phyloP scores from a whole-genome alignment of 2,329 filamentous ascomycete genomes.

The Microdochium trichocladiopsis region DNA sequence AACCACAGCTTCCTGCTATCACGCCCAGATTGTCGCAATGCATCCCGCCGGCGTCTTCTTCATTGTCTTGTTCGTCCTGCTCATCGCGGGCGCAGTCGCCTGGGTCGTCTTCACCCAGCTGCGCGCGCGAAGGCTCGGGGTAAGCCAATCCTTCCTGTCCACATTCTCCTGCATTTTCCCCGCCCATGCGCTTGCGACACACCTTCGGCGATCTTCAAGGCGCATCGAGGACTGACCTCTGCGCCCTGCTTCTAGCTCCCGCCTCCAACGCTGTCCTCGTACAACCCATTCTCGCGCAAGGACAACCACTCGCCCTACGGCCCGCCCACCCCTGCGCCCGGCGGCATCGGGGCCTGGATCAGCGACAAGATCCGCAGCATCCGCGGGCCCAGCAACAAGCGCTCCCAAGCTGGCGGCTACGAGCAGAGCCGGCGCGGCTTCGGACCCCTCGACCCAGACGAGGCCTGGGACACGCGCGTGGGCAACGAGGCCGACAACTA shows the following conservation, averaged over 20 bases:
- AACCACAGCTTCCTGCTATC: no score
- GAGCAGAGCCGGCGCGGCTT: constrained; percentile 47
- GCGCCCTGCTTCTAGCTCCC: constrained; percentile 45
- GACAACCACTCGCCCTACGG: constrained; percentile 34
- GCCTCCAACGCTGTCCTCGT: constrained; percentile 58
- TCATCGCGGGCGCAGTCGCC: constrained; percentile 47
- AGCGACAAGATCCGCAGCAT: constrained; percentile 57
- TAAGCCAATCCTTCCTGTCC: constrained; percentile 26
- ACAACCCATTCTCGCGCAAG: constrained; percentile 61
- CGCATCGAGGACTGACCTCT: constrained; percentile 5
- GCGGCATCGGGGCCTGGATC: constrained; percentile 67
- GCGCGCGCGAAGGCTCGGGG: constrained; percentile 65
- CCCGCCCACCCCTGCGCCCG: constrained; percentile 45
- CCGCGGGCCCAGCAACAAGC: constrained; percentile 53
- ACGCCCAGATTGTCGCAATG: constrained; percentile 29
- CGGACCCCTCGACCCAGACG: constrained; percentile 70
- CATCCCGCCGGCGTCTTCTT: constrained; percentile 60
- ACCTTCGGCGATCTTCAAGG: neutral
- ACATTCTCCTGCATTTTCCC: neutral
- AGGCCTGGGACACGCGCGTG: constrained; percentile 78
- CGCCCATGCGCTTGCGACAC: neutral
- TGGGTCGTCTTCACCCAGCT: constrained; percentile 69
- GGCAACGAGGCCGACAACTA: constrained; percentile 64
- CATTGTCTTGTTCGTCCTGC: constrained; percentile 61
- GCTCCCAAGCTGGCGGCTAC: constrained; percentile 36